Evolutionary conservation across 257 asterid species (phyloP).

Genomic region (Coffea canephora): DNA sequence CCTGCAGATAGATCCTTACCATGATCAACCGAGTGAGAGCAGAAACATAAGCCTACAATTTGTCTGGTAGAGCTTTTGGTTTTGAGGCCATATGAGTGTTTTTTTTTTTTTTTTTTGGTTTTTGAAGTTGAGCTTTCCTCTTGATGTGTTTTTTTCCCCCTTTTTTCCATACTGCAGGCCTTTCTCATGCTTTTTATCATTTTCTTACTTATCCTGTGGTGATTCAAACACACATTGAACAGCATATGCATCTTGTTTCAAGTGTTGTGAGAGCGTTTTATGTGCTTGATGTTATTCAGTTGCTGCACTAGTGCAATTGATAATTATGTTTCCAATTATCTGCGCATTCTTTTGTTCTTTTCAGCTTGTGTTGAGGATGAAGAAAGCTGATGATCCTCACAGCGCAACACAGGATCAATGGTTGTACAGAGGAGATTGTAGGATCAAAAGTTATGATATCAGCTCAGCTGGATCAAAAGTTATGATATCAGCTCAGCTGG

Average conservation of each 20-base stretch:
- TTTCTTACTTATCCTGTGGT: not conserved
- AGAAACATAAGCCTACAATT: not conserved
- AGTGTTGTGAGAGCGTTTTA: not conserved
- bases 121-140: not conserved
- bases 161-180: not conserved
- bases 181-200: not conserved
- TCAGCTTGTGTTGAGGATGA: not conserved
- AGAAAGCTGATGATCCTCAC: not conserved
- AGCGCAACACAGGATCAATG: too few relatives aligned
- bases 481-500: not conserved
- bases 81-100: not conserved
- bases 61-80: not conserved
- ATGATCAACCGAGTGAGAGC: not conserved
- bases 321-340: too few relatives aligned
- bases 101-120: not conserved
- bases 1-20: not conserved
- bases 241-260: not conserved
- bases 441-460: not conserved
- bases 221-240: not conserved
- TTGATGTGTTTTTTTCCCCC: not conserved
- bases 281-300: not conserved
- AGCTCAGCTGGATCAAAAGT: not conserved
- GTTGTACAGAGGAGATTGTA: not conserved
- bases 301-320: not conserved
- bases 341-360: not conserved